These are phyloP conservation scores for Purpureocillium lavendulum DNA, from an alignment of 2,329 filamentous ascomycete genomes.

Conservation along the genomic window DNA sequence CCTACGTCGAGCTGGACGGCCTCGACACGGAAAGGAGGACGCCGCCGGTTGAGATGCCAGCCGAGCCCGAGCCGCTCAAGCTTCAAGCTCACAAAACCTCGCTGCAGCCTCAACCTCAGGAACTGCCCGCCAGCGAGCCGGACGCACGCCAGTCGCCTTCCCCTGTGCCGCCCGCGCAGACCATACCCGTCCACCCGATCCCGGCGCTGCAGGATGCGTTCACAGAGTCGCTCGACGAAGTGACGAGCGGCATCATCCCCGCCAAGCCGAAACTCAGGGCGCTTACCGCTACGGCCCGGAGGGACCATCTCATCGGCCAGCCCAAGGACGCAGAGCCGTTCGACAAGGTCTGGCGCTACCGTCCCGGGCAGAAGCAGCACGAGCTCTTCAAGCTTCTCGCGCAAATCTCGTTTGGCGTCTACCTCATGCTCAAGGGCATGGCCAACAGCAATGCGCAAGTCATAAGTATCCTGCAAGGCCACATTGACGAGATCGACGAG, in stretches of 20 bases:
- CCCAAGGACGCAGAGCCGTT: conserved; percentile 62
- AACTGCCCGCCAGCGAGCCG: too few relatives aligned
- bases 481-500: conserved; percentile 89
- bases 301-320: conserved; percentile 60
- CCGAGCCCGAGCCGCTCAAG: conserved; percentile 4
- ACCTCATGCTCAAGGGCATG: conserved; percentile 74
- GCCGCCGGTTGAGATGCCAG: not conserved
- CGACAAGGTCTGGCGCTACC: conserved; percentile 67
- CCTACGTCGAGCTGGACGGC: conserved; percentile 9
- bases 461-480: conserved; percentile 77
- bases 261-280: conserved; percentile 44
- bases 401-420: conserved; percentile 89
- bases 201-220: conserved; percentile 72
- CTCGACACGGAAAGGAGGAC: conserved; percentile 1
- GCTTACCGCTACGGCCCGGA: conserved; percentile 51
- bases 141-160: conserved; percentile 5
- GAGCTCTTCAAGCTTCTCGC: conserved; percentile 84
- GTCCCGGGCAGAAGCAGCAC: conserved; percentile 69
- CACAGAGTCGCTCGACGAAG: conserved; percentile 71
- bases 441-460: conserved; percentile 87
- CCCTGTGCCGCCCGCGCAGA: conserved; percentile 10
- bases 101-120: not conserved
- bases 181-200: conserved; percentile 54
- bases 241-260: conserved; percentile 38
- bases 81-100: conserved; percentile 2